Evolutionary conservation across 1,139 yeast species (phyloP), one percentile per base, ranked within the genome.

Genomic region (Geotrichum macrosporum): DNA sequence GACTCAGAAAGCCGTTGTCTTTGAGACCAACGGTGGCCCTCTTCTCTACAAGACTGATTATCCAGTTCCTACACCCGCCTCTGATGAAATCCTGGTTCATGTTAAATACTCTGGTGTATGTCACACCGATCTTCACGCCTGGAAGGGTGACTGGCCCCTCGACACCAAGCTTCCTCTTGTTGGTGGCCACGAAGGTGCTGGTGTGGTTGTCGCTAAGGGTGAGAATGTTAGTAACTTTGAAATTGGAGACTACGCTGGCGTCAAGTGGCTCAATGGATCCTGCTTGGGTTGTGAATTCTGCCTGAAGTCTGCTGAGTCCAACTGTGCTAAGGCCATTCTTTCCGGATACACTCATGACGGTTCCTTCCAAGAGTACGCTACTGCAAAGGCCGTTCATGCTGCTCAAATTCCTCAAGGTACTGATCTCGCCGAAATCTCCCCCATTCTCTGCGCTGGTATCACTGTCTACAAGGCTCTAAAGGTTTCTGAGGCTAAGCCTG

Each of bases 131-230:
- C 72, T 80, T 64, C 85, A 80, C 66, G 84, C 83, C 54, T 78
- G 82, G 82, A 75, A 78, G 64, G 84, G 84, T 55, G 86, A 80
- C 66, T 80, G 84, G 84, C 83, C 84, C 50, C 65, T 78, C 58
- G 70, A 69, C 47, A 75, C 80, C 55, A 81, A 81, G 66, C 71
- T 78, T 54, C 87, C 87, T 19, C 69, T 80, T 56, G 85, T 81
- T 46, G 88, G 87, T 55, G 94, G 94, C 61, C 94, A 84, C 72
- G 94, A 84, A 69, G 92, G 92, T 70, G 88, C 89, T 32, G 94
- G 94, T 68, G 77, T 78, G 32, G 92, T 84, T 54, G 89, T 82
- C 51, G 87, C 75, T 56, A 77, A 71, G 62, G 94, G 92, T 62
- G 70, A 70, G 37, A 73, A 77, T 56, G 94, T 83, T 56, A 74